Conservation (phyloP, 1,139 yeast species). For the Lodderomyces theae region DNA sequence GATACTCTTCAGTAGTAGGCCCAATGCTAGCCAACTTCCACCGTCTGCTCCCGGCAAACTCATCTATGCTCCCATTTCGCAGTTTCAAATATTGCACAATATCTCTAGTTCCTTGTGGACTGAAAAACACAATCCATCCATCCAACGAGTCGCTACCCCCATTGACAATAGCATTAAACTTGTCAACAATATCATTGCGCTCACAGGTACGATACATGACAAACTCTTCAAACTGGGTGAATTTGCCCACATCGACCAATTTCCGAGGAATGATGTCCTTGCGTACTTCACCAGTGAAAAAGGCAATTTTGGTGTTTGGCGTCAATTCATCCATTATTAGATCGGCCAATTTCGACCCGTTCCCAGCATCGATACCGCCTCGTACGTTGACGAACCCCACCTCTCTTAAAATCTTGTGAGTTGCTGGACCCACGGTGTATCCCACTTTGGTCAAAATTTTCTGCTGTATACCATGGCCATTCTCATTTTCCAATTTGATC, state of each 20-base stretch:
- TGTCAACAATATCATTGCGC: conserved; percentile 42
- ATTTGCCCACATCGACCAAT: conserved; percentile 37
- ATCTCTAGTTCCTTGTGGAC: conserved; percentile 81
- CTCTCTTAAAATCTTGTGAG: conserved; percentile 54
- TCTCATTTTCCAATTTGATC: conserved; percentile 16
- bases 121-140: conserved; percentile 79
- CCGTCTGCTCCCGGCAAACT: conserved; percentile 1
- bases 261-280: conserved; percentile 76
- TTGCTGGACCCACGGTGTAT: conserved; percentile 93
- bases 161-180: conserved; percentile 24
- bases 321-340: conserved; percentile 42
- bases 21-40: conserved; percentile 78
- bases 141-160: conserved; percentile 9
- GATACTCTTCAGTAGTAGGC: conserved; percentile 79
- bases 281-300: conserved; percentile 84
- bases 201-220: conserved; percentile 69
- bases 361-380: conserved; percentile 80
- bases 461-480: conserved; percentile 17
- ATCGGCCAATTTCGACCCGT: conserved; percentile 69
- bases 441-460: conserved; percentile 49
- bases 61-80: not conserved
- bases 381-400: conserved; percentile 67
- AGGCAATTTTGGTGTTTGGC: conserved; percentile 42
- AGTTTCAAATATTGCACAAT: conserved; percentile 49
- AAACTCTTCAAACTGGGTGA: conserved; percentile 53